These are phyloP conservation scores for Pestalotiopsis fici DNA, from an alignment of 2,329 filamentous ascomycete genomes.

Conservation along the genomic window DNA sequence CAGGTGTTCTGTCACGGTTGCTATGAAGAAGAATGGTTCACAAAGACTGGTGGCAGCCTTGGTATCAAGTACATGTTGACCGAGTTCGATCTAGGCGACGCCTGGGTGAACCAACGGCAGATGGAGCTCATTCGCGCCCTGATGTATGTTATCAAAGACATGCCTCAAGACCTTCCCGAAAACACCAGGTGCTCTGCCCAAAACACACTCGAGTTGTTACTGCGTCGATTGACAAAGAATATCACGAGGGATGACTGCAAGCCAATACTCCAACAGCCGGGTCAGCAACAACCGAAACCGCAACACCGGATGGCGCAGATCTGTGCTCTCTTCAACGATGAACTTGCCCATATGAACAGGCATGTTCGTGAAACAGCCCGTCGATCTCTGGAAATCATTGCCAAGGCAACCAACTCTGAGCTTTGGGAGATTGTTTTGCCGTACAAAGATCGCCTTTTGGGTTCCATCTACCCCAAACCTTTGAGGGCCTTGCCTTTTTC, in stretches of 20 bases:
- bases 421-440: conserved; percentile 88
- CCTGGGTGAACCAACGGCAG: conserved; percentile 81
- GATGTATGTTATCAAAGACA: conserved; percentile 97
- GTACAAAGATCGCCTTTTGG: conserved; percentile 85
- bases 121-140: conserved; percentile 88
- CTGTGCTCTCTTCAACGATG: conserved; percentile 82
- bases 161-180: conserved; percentile 90
- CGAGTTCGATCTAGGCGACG: conserved; percentile 79
- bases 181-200: conserved; percentile 84
- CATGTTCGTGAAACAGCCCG: conserved; percentile 89
- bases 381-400: conserved; percentile 77
- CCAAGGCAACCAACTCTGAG: conserved; percentile 74
- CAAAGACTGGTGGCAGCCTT: conserved; percentile 87
- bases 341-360: conserved; percentile 93
- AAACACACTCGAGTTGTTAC: conserved; percentile 76
- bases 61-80: conserved; percentile 89
- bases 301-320: conserved; percentile 68
- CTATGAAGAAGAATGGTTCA: conserved; percentile 98
- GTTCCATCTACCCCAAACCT: conserved; percentile 93
- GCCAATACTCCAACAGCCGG: conserved; percentile 35
- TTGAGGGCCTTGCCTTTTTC: conserved; percentile 89
- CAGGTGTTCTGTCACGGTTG: conserved; percentile 91
- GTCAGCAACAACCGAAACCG: conserved; percentile 48
- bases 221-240: conserved; percentile 76
- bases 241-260: conserved; percentile 77